These are phyloP conservation scores for Trichoderma arundinaceum DNA, from an alignment of 2,329 filamentous ascomycete genomes.

Conservation along the genomic window DNA sequence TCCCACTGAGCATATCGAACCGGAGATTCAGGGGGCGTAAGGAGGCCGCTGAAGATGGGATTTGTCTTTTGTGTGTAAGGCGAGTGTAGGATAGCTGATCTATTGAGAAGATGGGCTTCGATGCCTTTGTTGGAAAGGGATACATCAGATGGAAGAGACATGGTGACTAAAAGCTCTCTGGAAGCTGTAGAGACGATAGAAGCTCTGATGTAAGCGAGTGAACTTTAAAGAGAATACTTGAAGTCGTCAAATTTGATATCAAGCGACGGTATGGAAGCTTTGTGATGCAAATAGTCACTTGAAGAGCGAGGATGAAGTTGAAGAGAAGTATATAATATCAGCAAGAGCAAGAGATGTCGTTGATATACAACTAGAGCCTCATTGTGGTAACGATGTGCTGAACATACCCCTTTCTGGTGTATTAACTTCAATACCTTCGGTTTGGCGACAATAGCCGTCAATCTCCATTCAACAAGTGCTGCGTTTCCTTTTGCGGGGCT, in stretches of 20 bases:
- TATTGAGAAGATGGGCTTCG: not conserved
- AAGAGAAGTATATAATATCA: not conserved
- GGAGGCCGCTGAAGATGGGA: conserved; percentile 25
- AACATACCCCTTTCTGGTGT: not conserved
- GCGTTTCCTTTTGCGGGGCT: conserved; percentile 6
- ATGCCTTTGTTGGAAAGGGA: not conserved
- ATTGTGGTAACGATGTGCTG: conserved; percentile 12
- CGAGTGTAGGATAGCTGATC: not conserved
- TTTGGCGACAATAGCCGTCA: conserved; percentile 21
- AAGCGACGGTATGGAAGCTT: not conserved
- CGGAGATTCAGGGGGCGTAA: conserved; percentile 37
- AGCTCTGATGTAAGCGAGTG: not conserved
- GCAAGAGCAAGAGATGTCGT: not conserved
- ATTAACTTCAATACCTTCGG: not conserved
- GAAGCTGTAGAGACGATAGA: not conserved
- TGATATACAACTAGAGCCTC: not conserved
- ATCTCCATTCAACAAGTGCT: conserved; percentile 13
- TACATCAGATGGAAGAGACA: not conserved
- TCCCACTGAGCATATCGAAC: not conserved
- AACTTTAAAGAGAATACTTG: not conserved
- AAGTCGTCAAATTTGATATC: not conserved
- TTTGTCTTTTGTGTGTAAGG: conserved; percentile 22
- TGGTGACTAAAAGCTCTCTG: conserved; percentile 10
- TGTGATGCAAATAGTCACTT: not conserved
- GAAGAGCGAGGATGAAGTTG: not conserved